Evolutionary conservation across 495 filamentous ascomycete species (phyloP).

Genomic region (Tuber magnatum): DNA sequence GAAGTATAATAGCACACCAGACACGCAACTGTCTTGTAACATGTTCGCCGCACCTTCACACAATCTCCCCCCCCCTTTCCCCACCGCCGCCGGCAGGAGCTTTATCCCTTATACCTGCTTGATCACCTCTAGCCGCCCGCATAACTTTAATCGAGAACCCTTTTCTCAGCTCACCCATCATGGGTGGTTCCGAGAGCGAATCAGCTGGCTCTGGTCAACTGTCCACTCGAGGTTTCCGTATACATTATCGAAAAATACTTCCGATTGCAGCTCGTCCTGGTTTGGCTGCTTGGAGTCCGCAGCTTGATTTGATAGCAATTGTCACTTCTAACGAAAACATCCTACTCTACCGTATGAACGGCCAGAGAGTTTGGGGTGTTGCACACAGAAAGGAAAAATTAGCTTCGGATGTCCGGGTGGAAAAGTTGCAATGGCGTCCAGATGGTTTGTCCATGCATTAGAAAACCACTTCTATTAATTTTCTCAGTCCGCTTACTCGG

Average conservation of each 20-base stretch:
- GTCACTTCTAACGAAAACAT: constrained; percentile 56
- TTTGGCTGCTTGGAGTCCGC: constrained; percentile 60
- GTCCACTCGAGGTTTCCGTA: constrained; percentile 29
- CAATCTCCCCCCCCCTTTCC: neutral
- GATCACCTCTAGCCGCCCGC: neutral
- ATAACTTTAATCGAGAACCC: neutral
- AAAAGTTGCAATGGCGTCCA: constrained; percentile 39
- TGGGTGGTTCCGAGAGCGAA: constrained; percentile 20
- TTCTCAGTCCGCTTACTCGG: constrained; percentile 4
- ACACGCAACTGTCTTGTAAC: neutral
- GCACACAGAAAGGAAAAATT: constrained; percentile 37
- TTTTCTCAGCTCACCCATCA: constrained; percentile 6
- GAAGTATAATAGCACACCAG: too few species aligned
- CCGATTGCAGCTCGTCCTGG: constrained; percentile 36
- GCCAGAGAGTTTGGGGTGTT: constrained; percentile 58
- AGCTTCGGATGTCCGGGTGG: constrained; percentile 31
- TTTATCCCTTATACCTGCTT: neutral
- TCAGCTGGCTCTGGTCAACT: constrained; percentile 1
- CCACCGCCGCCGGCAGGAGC: neutral
- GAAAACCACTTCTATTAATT: neutral
- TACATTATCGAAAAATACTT: constrained; percentile 30
- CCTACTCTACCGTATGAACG: constrained; percentile 59
- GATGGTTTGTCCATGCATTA: constrained; percentile 27
- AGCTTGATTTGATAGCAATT: constrained; percentile 63
- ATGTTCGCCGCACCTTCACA: neutral